Evolutionary conservation across 2,329 filamentous ascomycete genomes (phyloP).

Genomic region (Beauveria medogensis): DNA sequence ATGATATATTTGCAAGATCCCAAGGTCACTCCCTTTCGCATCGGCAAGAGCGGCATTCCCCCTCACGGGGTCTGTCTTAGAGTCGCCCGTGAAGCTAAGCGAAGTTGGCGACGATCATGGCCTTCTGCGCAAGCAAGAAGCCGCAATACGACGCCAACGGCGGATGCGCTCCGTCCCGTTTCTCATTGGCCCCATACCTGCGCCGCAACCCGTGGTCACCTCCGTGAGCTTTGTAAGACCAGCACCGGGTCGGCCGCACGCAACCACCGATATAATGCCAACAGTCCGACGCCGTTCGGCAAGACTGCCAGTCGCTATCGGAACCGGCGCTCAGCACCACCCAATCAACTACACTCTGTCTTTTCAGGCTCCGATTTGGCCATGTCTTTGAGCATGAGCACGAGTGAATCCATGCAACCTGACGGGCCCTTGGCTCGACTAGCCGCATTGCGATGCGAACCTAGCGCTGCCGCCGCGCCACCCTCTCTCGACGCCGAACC

Average conservation of each 20-base stretch:
- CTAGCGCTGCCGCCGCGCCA: slow-evolving; percentile 12
- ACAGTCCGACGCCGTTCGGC: slow-evolving; percentile 49
- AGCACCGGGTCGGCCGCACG: slow-evolving; percentile 38
- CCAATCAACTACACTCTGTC: slow-evolving; percentile 27
- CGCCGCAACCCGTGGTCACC: slow-evolving; percentile 52
- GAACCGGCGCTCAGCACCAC: slow-evolving; percentile 41
- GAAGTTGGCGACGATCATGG: slow-evolving; percentile 58
- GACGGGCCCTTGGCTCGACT: slow-evolving; percentile 54
- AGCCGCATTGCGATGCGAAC: slow-evolving; percentile 23
- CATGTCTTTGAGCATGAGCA: slow-evolving; percentile 54
- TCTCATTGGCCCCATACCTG: slow-evolving; percentile 58
- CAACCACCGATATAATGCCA: slow-evolving; percentile 39
- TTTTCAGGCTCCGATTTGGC: slow-evolving; percentile 57
- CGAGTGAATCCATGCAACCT: slow-evolving; percentile 56
- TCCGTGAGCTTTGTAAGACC: slow-evolving; percentile 54
- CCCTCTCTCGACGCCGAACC: slow-evolving; percentile 19
- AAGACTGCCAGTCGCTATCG: slow-evolving; percentile 41
- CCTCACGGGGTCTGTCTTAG: slow-evolving; percentile 57
- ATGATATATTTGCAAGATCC: slow-evolving; percentile 58
- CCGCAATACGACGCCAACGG: slow-evolving; percentile 46
- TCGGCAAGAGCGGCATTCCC: slow-evolving; percentile 55
- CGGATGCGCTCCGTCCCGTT: slow-evolving; percentile 37
- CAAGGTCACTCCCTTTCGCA: slow-evolving; percentile 56
- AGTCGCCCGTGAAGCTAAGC: slow-evolving; percentile 57
- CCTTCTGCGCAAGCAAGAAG: slow-evolving; percentile 32